Evolutionary conservation across 1,139 yeast genomes (phyloP), one percentile per base, ranked within the genome.

Genomic region (Casaregolazyma suthepensis): DNA sequence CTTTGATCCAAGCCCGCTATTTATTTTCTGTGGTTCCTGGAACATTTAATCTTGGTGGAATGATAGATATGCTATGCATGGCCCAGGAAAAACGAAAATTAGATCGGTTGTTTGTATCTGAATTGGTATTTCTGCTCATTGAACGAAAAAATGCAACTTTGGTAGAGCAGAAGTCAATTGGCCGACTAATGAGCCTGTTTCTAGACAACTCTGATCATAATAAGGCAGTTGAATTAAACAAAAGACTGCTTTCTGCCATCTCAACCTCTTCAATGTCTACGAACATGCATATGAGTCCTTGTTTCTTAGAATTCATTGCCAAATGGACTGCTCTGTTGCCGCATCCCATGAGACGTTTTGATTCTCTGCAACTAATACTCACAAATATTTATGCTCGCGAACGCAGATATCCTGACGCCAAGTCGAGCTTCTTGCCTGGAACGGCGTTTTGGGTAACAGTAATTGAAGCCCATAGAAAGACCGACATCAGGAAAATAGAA

Each of bases 261-360:
- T 17, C 38, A 4, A 49, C 18, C 13, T 7, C n/a, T 4, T 17
- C 35, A 19, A 5, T 20, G 15, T 20, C 45, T 9, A 15, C 50
- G 9, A 13, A 31, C 2, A 35, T 18, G 23, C 45, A 18, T 2
- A 15, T 48, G 17, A 48, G 26, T 19, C 20, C 31, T n/a, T 12
- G 20, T 13, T 42, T 49, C 20, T n/a, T 49, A 17, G 43, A 22
- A 12, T 49, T 49, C 23, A 12, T 49, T 17, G 52, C 44, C 3
- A 46, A 44, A 43, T 49, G 52, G 52, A 49, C 52, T 15, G 52
- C 52, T 6, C 35, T 35, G n/a, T 31, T 49, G 19, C 52, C 52
- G n/a, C 44, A 46, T 10, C 52, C 46, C 1, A 17, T 49, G 38
- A 43, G 38, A 10, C 45, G 52, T 4, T 37, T 49, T 15, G 43